Base-by-base conservation (phyloP, 352 stramenopile genomes). In the Pythium phragmitis region DNA sequence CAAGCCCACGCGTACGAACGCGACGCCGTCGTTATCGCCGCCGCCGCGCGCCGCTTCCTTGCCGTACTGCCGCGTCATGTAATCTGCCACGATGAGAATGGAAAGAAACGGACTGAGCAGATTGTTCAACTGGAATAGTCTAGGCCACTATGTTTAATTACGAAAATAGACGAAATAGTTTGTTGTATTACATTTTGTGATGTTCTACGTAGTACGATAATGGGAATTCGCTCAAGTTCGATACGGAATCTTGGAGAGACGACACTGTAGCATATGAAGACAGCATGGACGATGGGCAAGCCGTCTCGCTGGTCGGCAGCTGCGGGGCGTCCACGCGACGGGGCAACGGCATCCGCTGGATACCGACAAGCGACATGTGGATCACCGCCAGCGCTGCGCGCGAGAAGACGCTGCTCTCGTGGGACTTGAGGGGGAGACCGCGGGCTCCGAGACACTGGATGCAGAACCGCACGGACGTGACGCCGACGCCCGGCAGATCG, bases 221-320 rank as follows among this genome's bases (percentile, higher is more conserved):
- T 42, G 37, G 6, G 7, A 17, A 42, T 42, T 42, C 37, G 37
- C 11, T 42, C 37, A 42, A 42, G 14, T 42, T 16, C 37, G 43
- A 77, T 72, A 23, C 46, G 19, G 65, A 78, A 70, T 30, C 26
- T 30, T 30, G 26, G 26, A 30, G 26, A 30, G 26, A 30, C 4
- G 73, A 65, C 0, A 57, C 46, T 36, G 76, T 48, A 60, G 23
- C 78, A 57, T 5, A 30, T 16, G 14, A 42, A 42, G 11, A 72
- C 21, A 57, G 52, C n/a, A 73, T 46, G 21, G 82, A 54, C 2
- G 79, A 69, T 5, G 60, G 60, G 6, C 81, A 36, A 5, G 2
- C 26, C 2, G 79, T 37, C 11, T 64, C 65, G 30, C 73, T 47
- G 28, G 80, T 70, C 23, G 80, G 39, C 16, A 85, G 17, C 48